Evolutionary conservation across 2,329 filamentous ascomycete species (phyloP).

Genomic region (Tothia fuscella): DNA sequence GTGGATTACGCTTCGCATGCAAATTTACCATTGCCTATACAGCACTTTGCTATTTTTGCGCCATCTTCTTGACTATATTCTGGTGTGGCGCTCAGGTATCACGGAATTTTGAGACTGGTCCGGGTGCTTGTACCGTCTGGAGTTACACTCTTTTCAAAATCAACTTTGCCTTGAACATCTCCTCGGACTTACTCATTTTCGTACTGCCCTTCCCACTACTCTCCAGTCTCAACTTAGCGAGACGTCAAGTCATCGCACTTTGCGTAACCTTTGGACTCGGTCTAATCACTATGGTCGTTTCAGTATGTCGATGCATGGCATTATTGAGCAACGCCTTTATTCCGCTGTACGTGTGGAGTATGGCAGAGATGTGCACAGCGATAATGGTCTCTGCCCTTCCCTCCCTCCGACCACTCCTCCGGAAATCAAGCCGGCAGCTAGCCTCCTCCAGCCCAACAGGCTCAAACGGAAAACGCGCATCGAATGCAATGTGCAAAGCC

Average conservation of each 20-base stretch:
- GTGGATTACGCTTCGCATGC: slow-evolving; percentile 2
- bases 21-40: neutral
- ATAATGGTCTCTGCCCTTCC: slow-evolving; percentile 19
- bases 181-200: slow-evolving; percentile 12
- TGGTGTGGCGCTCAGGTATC: slow-evolving; percentile 8
- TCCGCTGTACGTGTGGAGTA: slow-evolving; percentile 18
- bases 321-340: slow-evolving; percentile 18
- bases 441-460: no score
- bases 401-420: slow-evolving; percentile 17
- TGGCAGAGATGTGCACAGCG: slow-evolving; percentile 19
- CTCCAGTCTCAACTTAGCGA: slow-evolving; percentile 15
- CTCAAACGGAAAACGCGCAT: no score
- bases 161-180: slow-evolving; percentile 6
- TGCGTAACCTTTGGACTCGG: slow-evolving; percentile 18
- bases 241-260: slow-evolving; percentile 17
- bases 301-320: slow-evolving; percentile 16
- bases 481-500: no score
- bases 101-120: neutral
- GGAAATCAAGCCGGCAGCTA: slow-evolving; percentile 10
- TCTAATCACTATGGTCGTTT: slow-evolving; percentile 17
- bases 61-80: slow-evolving; percentile 8
- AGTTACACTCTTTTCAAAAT: slow-evolving; percentile 6
- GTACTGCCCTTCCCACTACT: slow-evolving; percentile 18
- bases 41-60: slow-evolving; percentile 4
- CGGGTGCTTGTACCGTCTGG: slow-evolving; percentile 2